Evolutionary conservation across 2,329 filamentous ascomycete species (phyloP), one percentile per base, ranked within the genome.

Genomic region (Scortechinia acanthostroma): DNA sequence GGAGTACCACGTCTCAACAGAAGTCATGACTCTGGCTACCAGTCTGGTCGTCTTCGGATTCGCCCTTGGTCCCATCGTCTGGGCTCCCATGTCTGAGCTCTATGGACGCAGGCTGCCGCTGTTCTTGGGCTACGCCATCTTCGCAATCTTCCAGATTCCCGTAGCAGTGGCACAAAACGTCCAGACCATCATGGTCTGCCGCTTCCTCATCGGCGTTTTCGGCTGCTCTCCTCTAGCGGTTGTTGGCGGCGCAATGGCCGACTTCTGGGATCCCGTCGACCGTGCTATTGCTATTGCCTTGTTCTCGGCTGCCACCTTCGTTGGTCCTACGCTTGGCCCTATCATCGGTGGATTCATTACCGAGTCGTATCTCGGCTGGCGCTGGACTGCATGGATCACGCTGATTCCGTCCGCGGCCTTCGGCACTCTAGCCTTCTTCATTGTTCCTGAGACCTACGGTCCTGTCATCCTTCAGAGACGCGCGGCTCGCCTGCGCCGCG

Each of bases 361-460:
- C 0, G 60, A 70, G 33, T 68, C 61, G 4, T 51, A 67, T 49
- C 65, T 77, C 1, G 71, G 73, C 13, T 78, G 75, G 74, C 61
- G 73, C 16, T 77, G 74, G 73, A 78, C 72, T 0, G 65, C 65
- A n/a, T 79, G 73, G 60, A 64, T 77, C 20, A 74, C 71, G 0
- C 52, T 70, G 42, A 76, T 77, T 45, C 63, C 72, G 53, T 59
- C 60, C 0, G 57, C 56, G 13, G 52, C 66, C 5, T 66, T 73
- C 48, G 63, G 62, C 2, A 44, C 58, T 3, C 47, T 74, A n/a
- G 68, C 61, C 0, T 48, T 72, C n/a, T 47, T 73, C 28, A 51
- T 68, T 14, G 56, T 76, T 2, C 71, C 69, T 0, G 74, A 79
- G 53, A 71, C 73, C 0, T 74, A 66, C 22, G 63, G 57, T 0